Evolutionary conservation across 306 rosid genomes (phyloP), one percentile per base, ranked within the genome.

Genomic region (Crataegus laevigata): DNA sequence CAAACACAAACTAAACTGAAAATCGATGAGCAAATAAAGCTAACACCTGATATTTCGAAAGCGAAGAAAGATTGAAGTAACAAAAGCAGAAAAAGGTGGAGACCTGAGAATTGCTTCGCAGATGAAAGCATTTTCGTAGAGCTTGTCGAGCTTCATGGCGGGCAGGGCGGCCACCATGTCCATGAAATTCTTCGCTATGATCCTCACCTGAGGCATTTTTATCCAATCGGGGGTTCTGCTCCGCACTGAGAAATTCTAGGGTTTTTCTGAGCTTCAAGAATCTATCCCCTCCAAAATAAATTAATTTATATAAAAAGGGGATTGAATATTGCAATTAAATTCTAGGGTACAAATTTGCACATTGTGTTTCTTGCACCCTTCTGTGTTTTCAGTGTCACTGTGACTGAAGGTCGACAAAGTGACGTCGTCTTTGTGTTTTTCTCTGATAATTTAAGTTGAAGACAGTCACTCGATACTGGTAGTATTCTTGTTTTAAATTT

Each of bases 131-230:
- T 89, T 92, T 34, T 89, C 85, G 71, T 88, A 94, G 82, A 94
- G 96, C 57, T 81, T 84, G 73, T 91, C 97, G 55, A 94, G 98
- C 91, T 91, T 94, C 86, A 89, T 87, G 87, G 96, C 82, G 34
- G 96, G 98, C 91, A 94, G 82, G 78, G 97, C 86, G 62, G 97
- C 94, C 86, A 91, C 98, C 98, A 94, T 94, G 87, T 94, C 98
- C 98, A 94, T 94, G 85, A 91, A 94, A 75, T 87, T 94, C 94
- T 90, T 90, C 19, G 97, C 97, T 58, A 94, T 89, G 81, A 90
- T 90, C 84, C 89, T 88, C 71, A 94, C 96, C 90, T 91, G 91
- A 32, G 98, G 98, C 98, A 94, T 94, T 8, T 84, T 66, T 80
- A 36, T 36, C 40, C 24, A 51, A 45, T 67, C 66, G 26, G 6